phyloP scores from a whole-genome alignment of 495 filamentous ascomycete species.

The Diplogelasinospora grovesii region DNA sequence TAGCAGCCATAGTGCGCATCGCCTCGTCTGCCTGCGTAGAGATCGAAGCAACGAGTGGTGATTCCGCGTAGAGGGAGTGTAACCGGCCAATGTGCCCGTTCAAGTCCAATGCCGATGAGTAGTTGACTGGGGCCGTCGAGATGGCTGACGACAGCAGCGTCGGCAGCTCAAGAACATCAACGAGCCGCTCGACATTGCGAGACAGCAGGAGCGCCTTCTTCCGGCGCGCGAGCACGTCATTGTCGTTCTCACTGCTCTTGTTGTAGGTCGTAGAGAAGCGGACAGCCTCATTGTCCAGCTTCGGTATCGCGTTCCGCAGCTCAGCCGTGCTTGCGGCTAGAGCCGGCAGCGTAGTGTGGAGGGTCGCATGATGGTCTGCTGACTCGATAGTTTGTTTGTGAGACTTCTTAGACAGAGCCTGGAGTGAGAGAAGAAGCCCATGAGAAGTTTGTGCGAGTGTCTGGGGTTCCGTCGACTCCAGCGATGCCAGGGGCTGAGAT shows the following conservation, averaged over 20 bases:
- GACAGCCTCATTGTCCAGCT: conserved; percentile 70
- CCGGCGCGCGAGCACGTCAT: conserved; percentile 61
- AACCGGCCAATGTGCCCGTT: conserved; percentile 90
- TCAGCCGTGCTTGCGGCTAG: conserved; percentile 56
- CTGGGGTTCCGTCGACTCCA: conserved; percentile 69
- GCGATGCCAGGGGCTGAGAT: conserved; percentile 67
- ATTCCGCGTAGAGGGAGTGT: conserved; percentile 73
- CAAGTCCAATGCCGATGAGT: conserved; percentile 85
- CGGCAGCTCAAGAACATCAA: conserved; percentile 88
- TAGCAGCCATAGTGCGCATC: conserved; percentile 83
- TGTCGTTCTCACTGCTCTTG: conserved; percentile 65
- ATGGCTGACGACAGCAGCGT: conserved; percentile 66
- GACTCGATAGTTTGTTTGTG: conserved; percentile 81
- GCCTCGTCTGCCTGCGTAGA: conserved; percentile 73
- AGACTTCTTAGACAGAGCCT: conserved; percentile 86
- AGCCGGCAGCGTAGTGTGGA: conserved; percentile 60
- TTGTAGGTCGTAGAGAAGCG: conserved; percentile 79
- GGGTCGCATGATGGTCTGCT: conserved; percentile 64
- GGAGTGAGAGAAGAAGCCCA: conserved; percentile 76
- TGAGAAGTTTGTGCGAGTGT: conserved; percentile 75
- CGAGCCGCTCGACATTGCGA: conserved; percentile 80
- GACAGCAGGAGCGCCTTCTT: conserved; percentile 80
- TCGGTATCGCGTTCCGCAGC: conserved; percentile 66
- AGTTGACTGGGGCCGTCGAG: conserved; percentile 50
- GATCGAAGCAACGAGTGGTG: conserved; percentile 65